Conservation (phyloP, 345 rosid species). For the Eucalyptus victrix region DNA sequence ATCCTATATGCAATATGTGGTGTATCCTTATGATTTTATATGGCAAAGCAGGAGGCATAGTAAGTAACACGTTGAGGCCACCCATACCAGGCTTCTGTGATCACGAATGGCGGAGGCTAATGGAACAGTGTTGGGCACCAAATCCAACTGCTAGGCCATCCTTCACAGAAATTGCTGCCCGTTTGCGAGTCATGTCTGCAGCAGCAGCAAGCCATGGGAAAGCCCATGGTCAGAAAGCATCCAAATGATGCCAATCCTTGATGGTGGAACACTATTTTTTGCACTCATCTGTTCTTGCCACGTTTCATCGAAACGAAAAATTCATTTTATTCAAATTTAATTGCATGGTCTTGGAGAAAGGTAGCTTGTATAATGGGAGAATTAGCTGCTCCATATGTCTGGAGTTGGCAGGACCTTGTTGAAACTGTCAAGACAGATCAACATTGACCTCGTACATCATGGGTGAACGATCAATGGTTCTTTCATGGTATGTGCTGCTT, state of each 20-base stretch:
- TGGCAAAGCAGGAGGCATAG: constrained; percentile 59
- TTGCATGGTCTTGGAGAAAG: not conserved
- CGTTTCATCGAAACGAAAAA: not conserved
- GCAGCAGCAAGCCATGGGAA: constrained; percentile 9
- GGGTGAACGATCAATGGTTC: not conserved
- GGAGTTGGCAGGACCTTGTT: not conserved
- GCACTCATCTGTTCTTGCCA: not conserved
- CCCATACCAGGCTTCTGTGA: constrained; percentile 58
- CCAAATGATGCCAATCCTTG: not conserved
- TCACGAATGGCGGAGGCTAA: constrained; percentile 60
- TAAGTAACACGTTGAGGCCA: constrained; percentile 69
- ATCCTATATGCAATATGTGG: not conserved
- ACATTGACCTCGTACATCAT: not conserved
- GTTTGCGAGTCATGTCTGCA: constrained; percentile 40
- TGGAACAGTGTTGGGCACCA: constrained; percentile 85
- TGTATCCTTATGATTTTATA: not conserved
- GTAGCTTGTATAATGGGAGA: not conserved
- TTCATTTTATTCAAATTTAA: not conserved
- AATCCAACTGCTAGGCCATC: constrained; percentile 64
- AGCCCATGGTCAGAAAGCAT: not conserved
- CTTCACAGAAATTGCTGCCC: constrained; percentile 58
- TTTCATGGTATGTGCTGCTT: not conserved
- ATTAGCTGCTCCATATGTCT: not conserved
- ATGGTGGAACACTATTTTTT: not conserved
- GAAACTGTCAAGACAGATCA: not conserved